These are phyloP conservation scores for Malus orientalis DNA, from an alignment of 306 rosid genomes.

Conservation along the genomic window DNA sequence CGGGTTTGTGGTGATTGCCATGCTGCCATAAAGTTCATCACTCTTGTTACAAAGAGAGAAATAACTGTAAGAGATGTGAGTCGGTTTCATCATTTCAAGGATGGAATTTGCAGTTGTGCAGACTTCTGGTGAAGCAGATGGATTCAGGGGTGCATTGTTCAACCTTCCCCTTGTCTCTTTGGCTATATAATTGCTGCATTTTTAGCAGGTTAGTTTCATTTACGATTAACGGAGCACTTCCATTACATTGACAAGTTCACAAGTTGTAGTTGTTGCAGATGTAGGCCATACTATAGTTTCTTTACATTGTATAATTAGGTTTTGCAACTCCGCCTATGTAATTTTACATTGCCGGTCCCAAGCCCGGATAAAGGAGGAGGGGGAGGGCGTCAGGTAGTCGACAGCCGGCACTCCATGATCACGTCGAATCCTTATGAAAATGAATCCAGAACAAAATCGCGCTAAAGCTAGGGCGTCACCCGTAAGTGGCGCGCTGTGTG, in stretches of 20 bases:
- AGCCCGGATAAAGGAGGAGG: no score
- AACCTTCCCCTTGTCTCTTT: background rate
- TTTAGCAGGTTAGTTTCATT: background rate
- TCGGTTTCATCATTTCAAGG: slow-evolving; percentile 57
- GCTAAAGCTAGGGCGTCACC: no score
- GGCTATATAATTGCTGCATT: background rate
- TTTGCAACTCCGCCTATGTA: no score
- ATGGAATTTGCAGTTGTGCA: slow-evolving; percentile 46
- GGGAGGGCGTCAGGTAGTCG: no score
- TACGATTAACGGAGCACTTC: background rate
- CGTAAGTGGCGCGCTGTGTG: no score
- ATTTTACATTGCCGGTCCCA: no score
- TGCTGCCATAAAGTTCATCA: slow-evolving; percentile 43
- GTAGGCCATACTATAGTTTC: background rate
- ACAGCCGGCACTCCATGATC: no score
- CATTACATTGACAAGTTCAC: background rate
- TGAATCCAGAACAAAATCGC: no score
- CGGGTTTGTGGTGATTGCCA: slow-evolving; percentile 61
- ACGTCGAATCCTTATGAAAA: no score
- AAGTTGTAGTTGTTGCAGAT: background rate
- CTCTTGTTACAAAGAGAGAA: slow-evolving; percentile 41
- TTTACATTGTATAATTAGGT: no score
- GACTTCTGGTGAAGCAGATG: slow-evolving; percentile 49
- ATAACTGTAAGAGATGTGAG: slow-evolving; percentile 47
- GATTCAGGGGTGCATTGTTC: background rate